These are phyloP conservation scores for Rhizopogon sp. DNA, from an alignment of 768 basidiomycete species.

Conservation along the genomic window DNA sequence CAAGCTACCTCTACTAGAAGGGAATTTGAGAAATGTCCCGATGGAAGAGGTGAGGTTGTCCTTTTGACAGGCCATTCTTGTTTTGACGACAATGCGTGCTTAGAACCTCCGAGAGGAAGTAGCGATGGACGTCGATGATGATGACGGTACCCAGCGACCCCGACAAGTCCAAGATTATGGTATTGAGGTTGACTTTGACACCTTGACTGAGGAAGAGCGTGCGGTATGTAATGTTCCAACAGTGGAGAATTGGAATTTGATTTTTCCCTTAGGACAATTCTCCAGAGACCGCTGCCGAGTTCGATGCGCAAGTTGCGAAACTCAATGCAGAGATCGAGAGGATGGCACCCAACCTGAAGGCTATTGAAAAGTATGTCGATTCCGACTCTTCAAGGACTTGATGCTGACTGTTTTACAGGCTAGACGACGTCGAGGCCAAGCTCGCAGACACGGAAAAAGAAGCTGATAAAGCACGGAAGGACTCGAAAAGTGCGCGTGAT, in stretches of 20 bases:
- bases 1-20: conserved; percentile 68
- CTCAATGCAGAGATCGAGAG: conserved; percentile 78
- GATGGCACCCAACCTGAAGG: conserved; percentile 97
- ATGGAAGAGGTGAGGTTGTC: conserved; percentile 78
- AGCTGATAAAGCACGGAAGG: conserved; percentile 86
- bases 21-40: conserved; percentile 80
- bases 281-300: conserved; percentile 57
- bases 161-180: conserved; percentile 78
- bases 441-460: conserved; percentile 87
- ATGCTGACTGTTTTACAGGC: conserved; percentile 31
- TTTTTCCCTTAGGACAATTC: conserved; percentile 46
- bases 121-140: conserved; percentile 90
- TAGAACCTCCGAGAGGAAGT: conserved; percentile 81
- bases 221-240: conserved; percentile 38
- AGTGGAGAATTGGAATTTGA: not conserved
- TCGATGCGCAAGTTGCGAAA: conserved; percentile 70
- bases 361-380: conserved; percentile 70
- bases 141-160: conserved; percentile 70
- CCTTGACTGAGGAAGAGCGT: conserved; percentile 69
- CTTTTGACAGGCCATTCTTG: not conserved
- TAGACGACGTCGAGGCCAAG: conserved; percentile 82
- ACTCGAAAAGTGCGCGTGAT: conserved; percentile 87
- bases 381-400: not conserved
- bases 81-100: conserved; percentile 5
- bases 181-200: conserved; percentile 82